Evolutionary conservation across 495 filamentous ascomycete genomes (phyloP), one percentile per base, ranked within the genome.

Genomic region (Wilcoxina mikolae): DNA sequence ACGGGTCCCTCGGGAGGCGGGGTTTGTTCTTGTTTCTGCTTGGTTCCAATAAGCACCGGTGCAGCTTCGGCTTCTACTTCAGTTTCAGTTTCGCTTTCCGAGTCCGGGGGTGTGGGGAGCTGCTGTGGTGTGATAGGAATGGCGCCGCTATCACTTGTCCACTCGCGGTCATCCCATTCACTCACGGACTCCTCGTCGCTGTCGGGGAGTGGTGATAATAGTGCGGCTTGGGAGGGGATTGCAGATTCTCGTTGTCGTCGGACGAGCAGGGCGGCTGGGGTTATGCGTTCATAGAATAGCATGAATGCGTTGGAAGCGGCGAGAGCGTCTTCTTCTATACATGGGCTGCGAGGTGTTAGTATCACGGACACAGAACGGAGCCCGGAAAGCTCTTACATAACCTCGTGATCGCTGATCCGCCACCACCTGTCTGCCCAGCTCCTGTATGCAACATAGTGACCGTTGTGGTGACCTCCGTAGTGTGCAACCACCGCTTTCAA

Each of bases 361-460:
- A 12, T 50, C n/a, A 17, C 23, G 7, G 24, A 5, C 15, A n/a
- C 28, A 22, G 24, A 18, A 18, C 1, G 23, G 20, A 4, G 11
- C 23, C 4, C 11, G 9, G 47, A 20, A 18, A 75, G 74, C 50
- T 87, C 86, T 58, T 76, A 75, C 55, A 70, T 75, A 7, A 95
- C 87, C 53, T 84, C 78, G 42, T 93, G 83, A 63, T 60, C 61
- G 35, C 59, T 65, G 4, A 64, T 64, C 49, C 56, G 51, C 41
- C 56, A 58, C 59, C 59, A 60, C 23, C 47, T 54, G 28, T 51
- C 64, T 0, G 77, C 73, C 64, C 84, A 79, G 61, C 81, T 81
- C 41, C 86, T 72, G 62, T 91, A 96, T 64, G 85, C 90, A 51
- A 94, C 79, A 61, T 99, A 96, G 69, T 99, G 93, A 0, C 93